These are phyloP conservation scores for Magnolia sinica DNA, from an alignment of 164 flowering plant genomes.

Conservation along the genomic window DNA sequence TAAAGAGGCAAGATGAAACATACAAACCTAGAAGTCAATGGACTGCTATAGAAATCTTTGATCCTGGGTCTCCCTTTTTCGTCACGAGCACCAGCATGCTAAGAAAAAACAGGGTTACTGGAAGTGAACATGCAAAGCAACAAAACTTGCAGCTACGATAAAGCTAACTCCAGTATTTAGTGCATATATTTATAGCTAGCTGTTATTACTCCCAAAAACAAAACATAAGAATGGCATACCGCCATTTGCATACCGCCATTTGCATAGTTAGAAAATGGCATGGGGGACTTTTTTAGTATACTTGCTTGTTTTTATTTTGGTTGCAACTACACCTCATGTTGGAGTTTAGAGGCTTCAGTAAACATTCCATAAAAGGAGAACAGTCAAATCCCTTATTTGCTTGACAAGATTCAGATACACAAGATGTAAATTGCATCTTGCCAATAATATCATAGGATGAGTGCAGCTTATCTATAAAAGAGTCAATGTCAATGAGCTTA, in stretches of 20 bases:
- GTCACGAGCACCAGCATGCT: conserved; percentile 95
- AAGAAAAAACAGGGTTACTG: conserved; percentile 17
- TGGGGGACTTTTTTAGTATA: not conserved
- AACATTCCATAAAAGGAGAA: too few relatives aligned
- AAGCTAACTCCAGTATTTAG: not conserved
- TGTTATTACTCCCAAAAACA: not conserved
- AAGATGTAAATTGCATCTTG: too few relatives aligned
- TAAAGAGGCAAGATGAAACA: not conserved
- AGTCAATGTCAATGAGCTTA: too few relatives aligned
- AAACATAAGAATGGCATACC: not conserved
- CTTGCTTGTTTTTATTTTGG: not conserved
- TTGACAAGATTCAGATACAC: not conserved
- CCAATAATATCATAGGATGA: too few relatives aligned
- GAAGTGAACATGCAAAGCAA: not conserved
- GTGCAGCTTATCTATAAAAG: too few relatives aligned
- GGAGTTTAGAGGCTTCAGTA: not conserved
- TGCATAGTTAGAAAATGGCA: not conserved
- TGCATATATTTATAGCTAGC: too few relatives aligned
- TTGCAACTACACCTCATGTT: not conserved
- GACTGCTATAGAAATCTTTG: conserved; percentile 77
- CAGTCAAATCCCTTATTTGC: not conserved
- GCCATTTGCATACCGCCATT: not conserved
- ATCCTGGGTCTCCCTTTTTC: conserved; percentile 74
- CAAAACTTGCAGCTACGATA: not conserved
- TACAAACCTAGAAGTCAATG: conserved; percentile 88